Evolutionary conservation across 805 yeast genomes (phyloP).

Genomic region (Torulaspora quercuum): DNA sequence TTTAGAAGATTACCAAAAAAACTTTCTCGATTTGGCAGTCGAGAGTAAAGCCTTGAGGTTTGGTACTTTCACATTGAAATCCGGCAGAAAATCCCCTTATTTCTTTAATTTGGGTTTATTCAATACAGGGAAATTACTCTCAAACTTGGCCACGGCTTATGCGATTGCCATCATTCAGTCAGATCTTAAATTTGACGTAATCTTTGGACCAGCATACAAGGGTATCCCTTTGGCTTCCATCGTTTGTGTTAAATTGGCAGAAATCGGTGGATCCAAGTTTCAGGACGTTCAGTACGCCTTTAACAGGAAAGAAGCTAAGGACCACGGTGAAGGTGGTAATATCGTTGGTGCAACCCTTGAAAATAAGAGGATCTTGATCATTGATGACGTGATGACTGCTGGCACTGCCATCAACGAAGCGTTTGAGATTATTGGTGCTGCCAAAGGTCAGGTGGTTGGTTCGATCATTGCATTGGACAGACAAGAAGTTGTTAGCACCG

Average conservation of each 20-base stretch:
- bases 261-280: conserved; percentile 77
- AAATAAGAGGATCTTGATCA: conserved; percentile 72
- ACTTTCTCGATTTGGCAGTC: conserved; percentile 77
- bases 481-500: conserved; percentile 80
- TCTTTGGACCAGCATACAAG: conserved; percentile 97
- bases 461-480: conserved; percentile 90
- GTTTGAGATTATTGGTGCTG: conserved; percentile 65
- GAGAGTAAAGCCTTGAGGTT: conserved; percentile 80
- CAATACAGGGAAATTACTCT: conserved; percentile 71
- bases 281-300: conserved; percentile 80
- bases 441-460: conserved; percentile 74
- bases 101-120: conserved; percentile 93
- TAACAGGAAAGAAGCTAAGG: conserved; percentile 94
- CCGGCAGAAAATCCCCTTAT: conserved; percentile 93
- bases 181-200: conserved; percentile 79
- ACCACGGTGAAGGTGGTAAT: conserved; percentile 97
- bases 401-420: conserved; percentile 98
- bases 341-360: conserved; percentile 81
- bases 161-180: conserved; percentile 83
- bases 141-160: conserved; percentile 81
- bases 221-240: conserved; percentile 95
- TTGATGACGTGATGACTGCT: conserved; percentile 97
- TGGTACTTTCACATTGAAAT: conserved; percentile 84
- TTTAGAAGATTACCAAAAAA: conserved; percentile 51
- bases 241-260: conserved; percentile 88